Base-by-base conservation (phyloP, 352 stramenopile genomes). In the Phytophthora sansomeana region DNA sequence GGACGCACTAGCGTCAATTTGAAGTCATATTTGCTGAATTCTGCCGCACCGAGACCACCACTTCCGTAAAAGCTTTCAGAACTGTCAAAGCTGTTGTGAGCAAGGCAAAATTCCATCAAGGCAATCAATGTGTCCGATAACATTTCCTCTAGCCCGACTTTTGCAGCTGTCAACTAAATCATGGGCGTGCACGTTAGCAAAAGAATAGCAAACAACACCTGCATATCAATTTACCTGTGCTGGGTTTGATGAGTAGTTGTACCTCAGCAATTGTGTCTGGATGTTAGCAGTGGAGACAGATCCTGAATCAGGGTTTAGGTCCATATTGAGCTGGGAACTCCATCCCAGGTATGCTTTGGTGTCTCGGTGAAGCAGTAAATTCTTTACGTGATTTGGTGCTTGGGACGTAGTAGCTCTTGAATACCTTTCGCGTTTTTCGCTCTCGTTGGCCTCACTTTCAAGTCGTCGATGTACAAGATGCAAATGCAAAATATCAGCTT, bases 321-420 rank as follows among this genome's bases (percentile, higher is more conserved):
- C 46, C 19, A 56, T 36, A n/a, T 51, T 60, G n/a, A 28, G 30
- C 16, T 46, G 35, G 19, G 30, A 67, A 41, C 21, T 48, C 58
- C 70, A 74, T 7, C 56, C 62, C 44, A 43, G 42, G 29, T 48
- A 58, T 35, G 53, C 14, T 11, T 75, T 70, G 16, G 53, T 73
- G 26, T 89, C 76, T 1, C 82, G 78, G n/a, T 89, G 81, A n/a
- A 55, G 78, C 16, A 84, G 67, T n/a, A 91, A 49, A 28, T 87
- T 82, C 49, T 89, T 89, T 19, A 89, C 70, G 43, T 89, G 82
- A 21, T 74, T 82, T 50, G 77, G 70, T 5, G 63, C 67, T 16
- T 68, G 39, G 7, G 54, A 33, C 1, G 47, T 43, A 21, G 19
- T 14, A 10, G 32, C 53, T 24, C 48, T 52, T 46, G n/a, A 36